Conservation (phyloP, 1,284 basidiomycete species). For the Sutorius eximius region DNA sequence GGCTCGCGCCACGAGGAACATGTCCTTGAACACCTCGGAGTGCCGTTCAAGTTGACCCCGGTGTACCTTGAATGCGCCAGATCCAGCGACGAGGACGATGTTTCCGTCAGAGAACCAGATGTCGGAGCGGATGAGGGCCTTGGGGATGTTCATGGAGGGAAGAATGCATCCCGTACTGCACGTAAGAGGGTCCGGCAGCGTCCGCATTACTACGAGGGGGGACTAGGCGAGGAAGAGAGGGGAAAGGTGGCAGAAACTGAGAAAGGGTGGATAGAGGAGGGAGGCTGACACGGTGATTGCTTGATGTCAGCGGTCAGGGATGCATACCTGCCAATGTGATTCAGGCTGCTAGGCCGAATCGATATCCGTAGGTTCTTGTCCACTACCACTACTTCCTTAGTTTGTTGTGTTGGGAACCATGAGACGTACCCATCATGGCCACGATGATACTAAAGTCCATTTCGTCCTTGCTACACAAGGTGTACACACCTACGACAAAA, state of each 20-base stretch:
- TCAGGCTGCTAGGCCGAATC: slow-evolving; percentile 13
- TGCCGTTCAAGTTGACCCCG: slow-evolving; percentile 68
- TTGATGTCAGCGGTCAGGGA: slow-evolving; percentile 14
- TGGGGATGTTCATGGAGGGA: slow-evolving; percentile 11
- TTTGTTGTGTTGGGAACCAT: neutral
- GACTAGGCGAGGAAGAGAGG: neutral
- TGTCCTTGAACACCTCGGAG: slow-evolving; percentile 66
- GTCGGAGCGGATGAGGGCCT: slow-evolving; percentile 46
- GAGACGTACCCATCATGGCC: slow-evolving; percentile 7
- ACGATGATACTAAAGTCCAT: neutral
- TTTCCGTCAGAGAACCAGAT: slow-evolving; percentile 76
- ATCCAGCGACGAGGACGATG: slow-evolving; percentile 56
- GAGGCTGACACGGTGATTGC: slow-evolving; percentile 19
- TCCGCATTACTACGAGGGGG: slow-evolving; percentile 20
- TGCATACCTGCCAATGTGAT: neutral
- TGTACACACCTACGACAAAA: slow-evolving; percentile 14
- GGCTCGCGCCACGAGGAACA: slow-evolving; percentile 56
- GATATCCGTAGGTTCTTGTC: slow-evolving; percentile 6
- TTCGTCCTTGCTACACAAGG: slow-evolving; percentile 1
- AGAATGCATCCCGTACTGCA: slow-evolving; percentile 16
- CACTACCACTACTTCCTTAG: no score
- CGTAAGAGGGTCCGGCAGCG: slow-evolving; percentile 28
- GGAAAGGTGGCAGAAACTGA: neutral
- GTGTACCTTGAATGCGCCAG: slow-evolving; percentile 68
- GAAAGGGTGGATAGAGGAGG: neutral